phyloP scores from a whole-genome alignment of 371 early-diverging fungal genomes.

The Lichtheimia ornata region DNA sequence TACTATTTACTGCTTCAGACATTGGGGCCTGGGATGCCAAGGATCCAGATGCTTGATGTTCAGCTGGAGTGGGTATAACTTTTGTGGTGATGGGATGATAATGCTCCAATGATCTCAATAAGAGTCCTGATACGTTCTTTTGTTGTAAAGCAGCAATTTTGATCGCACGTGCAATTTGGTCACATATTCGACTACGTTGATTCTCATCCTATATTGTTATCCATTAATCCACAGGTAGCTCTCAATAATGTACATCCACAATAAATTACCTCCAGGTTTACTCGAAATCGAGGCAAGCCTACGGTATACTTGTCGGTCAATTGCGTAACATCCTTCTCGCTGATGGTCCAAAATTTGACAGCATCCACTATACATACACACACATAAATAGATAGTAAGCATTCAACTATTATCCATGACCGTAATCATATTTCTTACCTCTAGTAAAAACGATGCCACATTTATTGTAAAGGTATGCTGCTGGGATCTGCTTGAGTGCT shows the following conservation, averaged over 20 bases:
- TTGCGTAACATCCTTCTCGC: slow-evolving; percentile 13
- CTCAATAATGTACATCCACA: neutral
- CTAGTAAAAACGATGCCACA: slow-evolving; percentile 33
- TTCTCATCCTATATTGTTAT: neutral
- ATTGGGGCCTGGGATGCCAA: no score
- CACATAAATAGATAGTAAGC: neutral
- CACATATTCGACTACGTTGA: slow-evolving; percentile 7
- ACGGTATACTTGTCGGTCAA: slow-evolving; percentile 5
- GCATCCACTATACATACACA: slow-evolving; percentile 24
- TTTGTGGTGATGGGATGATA: slow-evolving; percentile 1
- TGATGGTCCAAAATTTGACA: slow-evolving; percentile 15
- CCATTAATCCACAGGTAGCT: neutral
- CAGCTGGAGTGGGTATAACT: no score
- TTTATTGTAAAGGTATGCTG: slow-evolving; percentile 22
- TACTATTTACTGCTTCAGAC: no score
- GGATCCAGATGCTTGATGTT: no score
- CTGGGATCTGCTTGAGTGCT: slow-evolving; percentile 13
- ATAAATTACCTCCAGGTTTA: neutral
- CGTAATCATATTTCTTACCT: slow-evolving; percentile 15
- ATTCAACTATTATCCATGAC: neutral
- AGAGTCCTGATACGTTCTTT: slow-evolving; percentile 8
- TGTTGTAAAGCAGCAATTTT: slow-evolving; percentile 15
- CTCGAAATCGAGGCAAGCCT: slow-evolving; percentile 1
- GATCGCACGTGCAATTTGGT: slow-evolving; percentile 9
- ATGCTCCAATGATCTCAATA: slow-evolving; percentile 14